Conservation (phyloP, 2,329 filamentous ascomycete genomes). For the Keithomyces neogunnii region DNA sequence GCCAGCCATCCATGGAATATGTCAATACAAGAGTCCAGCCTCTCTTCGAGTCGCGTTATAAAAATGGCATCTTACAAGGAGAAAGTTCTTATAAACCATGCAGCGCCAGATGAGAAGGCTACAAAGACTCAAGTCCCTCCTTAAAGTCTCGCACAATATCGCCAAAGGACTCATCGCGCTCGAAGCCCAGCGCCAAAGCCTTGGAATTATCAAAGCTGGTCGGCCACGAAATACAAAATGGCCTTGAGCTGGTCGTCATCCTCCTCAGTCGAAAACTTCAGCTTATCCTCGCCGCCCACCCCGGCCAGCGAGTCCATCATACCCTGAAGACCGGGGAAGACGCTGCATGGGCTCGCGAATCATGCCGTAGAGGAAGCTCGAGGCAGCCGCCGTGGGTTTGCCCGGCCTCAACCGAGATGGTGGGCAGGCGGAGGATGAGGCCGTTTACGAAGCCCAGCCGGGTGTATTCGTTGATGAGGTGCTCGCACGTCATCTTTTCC, state of each 20-base stretch:
- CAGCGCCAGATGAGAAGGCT: not conserved
- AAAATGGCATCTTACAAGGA: no score
- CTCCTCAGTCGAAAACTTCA: slow-evolving; percentile 33
- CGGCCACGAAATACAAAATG: slow-evolving; percentile 43
- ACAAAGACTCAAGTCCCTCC: not conserved
- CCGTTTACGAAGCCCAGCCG: slow-evolving; percentile 48
- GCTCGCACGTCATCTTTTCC: slow-evolving; percentile 51
- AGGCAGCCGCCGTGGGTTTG: slow-evolving; percentile 48
- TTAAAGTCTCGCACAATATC: slow-evolving; percentile 14
- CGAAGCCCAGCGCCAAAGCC: slow-evolving; percentile 42
- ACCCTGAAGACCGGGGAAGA: slow-evolving; percentile 34
- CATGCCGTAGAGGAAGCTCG: slow-evolving; percentile 50
- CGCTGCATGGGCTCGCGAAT: slow-evolving; percentile 45
- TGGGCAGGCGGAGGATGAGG: slow-evolving; percentile 47
- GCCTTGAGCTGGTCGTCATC: slow-evolving; percentile 35
- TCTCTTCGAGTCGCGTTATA: no score
- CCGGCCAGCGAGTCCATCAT: slow-evolving; percentile 39
- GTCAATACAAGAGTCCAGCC: no score
- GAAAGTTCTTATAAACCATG: no score
- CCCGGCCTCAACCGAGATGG: slow-evolving; percentile 49
- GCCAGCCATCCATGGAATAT: no score
- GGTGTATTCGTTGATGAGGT: slow-evolving; percentile 16
- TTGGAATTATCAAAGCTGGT: slow-evolving; percentile 36
- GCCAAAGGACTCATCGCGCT: slow-evolving; percentile 27
- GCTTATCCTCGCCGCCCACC: slow-evolving; percentile 34